Base-by-base conservation (phyloP, 1,139 yeast genomes). In the Candida dubliniensis region DNA sequence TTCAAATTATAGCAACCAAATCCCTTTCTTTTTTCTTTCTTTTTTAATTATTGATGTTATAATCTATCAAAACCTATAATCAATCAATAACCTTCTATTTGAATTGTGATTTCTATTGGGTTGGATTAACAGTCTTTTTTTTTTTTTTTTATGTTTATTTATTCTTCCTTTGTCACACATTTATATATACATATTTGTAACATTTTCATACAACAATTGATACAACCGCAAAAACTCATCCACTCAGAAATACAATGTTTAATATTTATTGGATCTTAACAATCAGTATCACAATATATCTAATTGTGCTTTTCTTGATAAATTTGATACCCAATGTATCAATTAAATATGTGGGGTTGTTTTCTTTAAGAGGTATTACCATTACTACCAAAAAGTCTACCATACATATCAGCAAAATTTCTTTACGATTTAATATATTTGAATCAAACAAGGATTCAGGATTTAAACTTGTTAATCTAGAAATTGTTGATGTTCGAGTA, bases 301-400 rank as follows among this genome's bases (percentile, higher is more conserved):
- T 59, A 12, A 48, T 47, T 3, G 13, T 52, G 7, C 49, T 70
- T 5, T 25, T 56, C 2, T 37, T 55, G 1, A 36, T 71, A 15
- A 74, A 74, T 50, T 46, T 50, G 36, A 55, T 71, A 10, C 77
- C 77, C 4, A 61, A 60, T 41, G 55, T 72, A 5, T 40, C 58
- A 3, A 66, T 74, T 38, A 63, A 61, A 46, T 61, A 66, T 8
- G 44, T 74, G 14, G 76, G 78, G 14, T 69, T 76, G 64, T 53
- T 71, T 46, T 55, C 67, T 13, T 31, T 70, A 27, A 53, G 66
- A 47, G 61, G 67, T 23, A 56, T 72, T 27, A 56, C 61, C 2
- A 54, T 71, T 31, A 52, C 54, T 29, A 38, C 59, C 12, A 53
- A 54, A 2, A 36, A 43, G 9, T 51, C 51, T 2, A 41, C 47